phyloP scores from a whole-genome alignment of 768 basidiomycete species.

The Panaeolus cyanescens region DNA sequence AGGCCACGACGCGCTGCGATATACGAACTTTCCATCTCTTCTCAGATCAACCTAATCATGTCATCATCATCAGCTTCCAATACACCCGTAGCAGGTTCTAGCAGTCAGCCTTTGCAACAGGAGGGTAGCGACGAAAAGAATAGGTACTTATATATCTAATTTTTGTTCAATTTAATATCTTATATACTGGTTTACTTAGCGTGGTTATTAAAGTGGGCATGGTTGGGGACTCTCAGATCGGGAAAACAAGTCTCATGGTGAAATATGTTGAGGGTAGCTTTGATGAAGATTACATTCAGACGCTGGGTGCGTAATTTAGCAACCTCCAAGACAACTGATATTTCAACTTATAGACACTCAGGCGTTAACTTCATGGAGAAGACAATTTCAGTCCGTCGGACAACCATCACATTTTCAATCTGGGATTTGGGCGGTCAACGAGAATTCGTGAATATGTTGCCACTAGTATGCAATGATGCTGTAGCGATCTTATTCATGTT shows the following conservation, averaged over 20 bases:
- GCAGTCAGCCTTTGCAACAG: constrained; percentile 52
- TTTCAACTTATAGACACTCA: constrained; percentile 12
- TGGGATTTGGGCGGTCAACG: constrained; percentile 98
- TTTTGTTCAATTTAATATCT: neutral
- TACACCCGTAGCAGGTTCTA: constrained; percentile 47
- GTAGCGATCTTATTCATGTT: constrained; percentile 99
- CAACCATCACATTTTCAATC: constrained; percentile 99
- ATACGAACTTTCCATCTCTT: constrained; percentile 15
- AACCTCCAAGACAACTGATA: constrained; percentile 6
- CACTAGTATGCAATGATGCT: constrained; percentile 98
- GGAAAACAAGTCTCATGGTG: constrained; percentile 99
- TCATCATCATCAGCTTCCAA: constrained; percentile 51
- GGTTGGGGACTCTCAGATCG: constrained; percentile 99
- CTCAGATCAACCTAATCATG: constrained; percentile 35
- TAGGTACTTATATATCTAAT: constrained; percentile 39
- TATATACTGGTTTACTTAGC: constrained; percentile 35
- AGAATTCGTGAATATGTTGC: constrained; percentile 99
- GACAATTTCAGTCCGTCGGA: constrained; percentile 96
- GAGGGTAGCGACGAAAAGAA: constrained; percentile 79
- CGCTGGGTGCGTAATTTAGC: constrained; percentile 69
- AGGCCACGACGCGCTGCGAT: constrained; percentile 20
- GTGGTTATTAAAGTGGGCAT: constrained; percentile 99
- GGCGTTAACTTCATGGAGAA: constrained; percentile 99
- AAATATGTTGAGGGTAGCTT: constrained; percentile 99
- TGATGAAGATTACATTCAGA: constrained; percentile 99